Evolutionary conservation across 129 eudicot genomes (phyloP).

Genomic region (Gnaphalium uliginosum): DNA sequence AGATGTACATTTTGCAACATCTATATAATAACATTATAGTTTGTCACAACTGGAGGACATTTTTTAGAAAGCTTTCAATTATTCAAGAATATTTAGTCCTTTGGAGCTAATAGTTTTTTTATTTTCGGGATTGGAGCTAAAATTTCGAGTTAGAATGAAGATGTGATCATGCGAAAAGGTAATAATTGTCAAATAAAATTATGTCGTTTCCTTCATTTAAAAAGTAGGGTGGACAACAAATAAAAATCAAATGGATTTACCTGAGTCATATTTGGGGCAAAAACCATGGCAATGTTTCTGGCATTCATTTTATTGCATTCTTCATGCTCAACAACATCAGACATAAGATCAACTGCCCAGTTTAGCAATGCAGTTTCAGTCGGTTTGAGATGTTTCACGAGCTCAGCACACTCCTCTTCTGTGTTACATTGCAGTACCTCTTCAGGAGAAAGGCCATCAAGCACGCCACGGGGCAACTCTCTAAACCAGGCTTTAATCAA

Average conservation of each 20-base stretch:
- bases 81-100: not conserved
- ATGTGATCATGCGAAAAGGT: not conserved
- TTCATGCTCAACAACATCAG: slow-evolving; percentile 83
- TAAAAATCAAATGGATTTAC: slow-evolving; percentile 26
- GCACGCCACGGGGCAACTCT: slow-evolving; percentile 81
- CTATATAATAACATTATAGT: too few relatives aligned
- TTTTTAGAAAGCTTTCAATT: not conserved
- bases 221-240: not conserved
- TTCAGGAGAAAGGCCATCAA: slow-evolving; percentile 88
- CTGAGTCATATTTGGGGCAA: slow-evolving; percentile 92
- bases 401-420: slow-evolving; percentile 60
- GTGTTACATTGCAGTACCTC: slow-evolving; percentile 68
- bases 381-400: slow-evolving; percentile 66
- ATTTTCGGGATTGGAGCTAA: too few relatives aligned
- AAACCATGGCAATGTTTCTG: slow-evolving; percentile 86
- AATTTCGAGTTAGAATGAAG: not conserved
- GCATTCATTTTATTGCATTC: slow-evolving; percentile 90
- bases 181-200: too few relatives aligned
- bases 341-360: slow-evolving; percentile 91
- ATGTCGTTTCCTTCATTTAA: too few relatives aligned
- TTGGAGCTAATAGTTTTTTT: too few relatives aligned
- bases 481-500: slow-evolving; percentile 89
- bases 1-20: too few relatives aligned
- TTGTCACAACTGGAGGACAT: not conserved
- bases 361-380: slow-evolving; percentile 73